These are phyloP conservation scores for Pseudozyma thailandica DNA, from an alignment of 1,284 basidiomycete species.

Conservation along the genomic window DNA sequence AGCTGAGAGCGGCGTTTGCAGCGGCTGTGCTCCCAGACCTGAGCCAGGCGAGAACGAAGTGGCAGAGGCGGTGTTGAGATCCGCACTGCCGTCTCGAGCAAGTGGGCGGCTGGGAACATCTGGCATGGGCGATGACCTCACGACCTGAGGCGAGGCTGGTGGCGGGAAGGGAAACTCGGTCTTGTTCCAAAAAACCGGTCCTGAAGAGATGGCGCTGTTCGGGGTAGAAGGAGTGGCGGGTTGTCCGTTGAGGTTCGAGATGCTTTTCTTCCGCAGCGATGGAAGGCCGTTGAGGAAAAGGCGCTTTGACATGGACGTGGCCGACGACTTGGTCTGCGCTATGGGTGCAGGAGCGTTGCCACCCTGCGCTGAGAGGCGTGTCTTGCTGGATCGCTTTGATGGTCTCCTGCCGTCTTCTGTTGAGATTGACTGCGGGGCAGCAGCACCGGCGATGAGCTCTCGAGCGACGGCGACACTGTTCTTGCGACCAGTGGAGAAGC, in stretches of 20 bases:
- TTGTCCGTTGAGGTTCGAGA: constrained; percentile 30
- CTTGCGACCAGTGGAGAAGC: constrained; percentile 39
- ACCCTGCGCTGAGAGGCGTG: constrained; percentile 10
- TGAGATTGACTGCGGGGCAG: background rate
- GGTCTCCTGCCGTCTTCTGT: constrained; percentile 15
- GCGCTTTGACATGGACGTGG: constrained; percentile 22
- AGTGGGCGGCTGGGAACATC: constrained; percentile 9
- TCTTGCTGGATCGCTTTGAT: constrained; percentile 28
- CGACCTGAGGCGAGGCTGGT: constrained; percentile 7
- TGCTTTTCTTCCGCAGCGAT: constrained; percentile 52
- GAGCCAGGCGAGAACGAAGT: constrained; percentile 10
- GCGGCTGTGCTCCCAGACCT: background rate
- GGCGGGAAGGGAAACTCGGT: constrained; percentile 36
- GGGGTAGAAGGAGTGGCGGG: constrained; percentile 29
- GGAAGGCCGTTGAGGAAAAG: constrained; percentile 30
- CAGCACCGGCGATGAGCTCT: constrained; percentile 10
- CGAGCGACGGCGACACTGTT: constrained; percentile 25
- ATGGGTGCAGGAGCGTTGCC: constrained; percentile 4
- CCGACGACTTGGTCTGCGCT: constrained; percentile 12
- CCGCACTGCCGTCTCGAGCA: background rate
- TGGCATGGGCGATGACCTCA: constrained; percentile 13
- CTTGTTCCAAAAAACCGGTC: constrained; percentile 11
- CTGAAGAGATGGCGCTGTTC: constrained; percentile 10
- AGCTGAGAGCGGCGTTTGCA: constrained; percentile 10
- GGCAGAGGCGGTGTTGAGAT: constrained; percentile 13